Evolutionary conservation across 2,329 filamentous ascomycete genomes (phyloP).

Genomic region (Cladosporium sp.): DNA sequence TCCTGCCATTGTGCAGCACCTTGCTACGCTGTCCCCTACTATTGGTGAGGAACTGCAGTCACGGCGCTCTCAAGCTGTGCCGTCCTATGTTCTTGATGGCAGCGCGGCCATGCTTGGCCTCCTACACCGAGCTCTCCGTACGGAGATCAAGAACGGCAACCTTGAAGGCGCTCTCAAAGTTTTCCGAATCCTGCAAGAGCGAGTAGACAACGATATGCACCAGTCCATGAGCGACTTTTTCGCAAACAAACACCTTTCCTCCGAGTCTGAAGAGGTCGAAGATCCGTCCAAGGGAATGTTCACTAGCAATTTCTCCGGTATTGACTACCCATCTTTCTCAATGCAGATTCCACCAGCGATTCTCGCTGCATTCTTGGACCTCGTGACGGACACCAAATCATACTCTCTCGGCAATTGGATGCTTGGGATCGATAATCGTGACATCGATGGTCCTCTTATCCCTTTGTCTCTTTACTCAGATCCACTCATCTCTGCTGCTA

Average conservation of each 20-base stretch:
- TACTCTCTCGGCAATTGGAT: conserved; percentile 52
- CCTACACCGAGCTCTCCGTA: conserved; percentile 39
- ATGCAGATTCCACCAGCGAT: conserved; percentile 44
- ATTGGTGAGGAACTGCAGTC: conserved; percentile 39
- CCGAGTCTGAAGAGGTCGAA: conserved; percentile 24
- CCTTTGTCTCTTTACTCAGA: conserved; percentile 41
- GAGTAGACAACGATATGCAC: conserved; percentile 42
- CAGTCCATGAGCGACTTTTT: conserved; percentile 42
- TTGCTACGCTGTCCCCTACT: conserved; percentile 35
- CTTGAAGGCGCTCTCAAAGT: conserved; percentile 35
- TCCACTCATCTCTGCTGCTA: conserved; percentile 46
- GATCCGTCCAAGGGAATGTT: conserved; percentile 17
- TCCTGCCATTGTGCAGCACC: conserved; percentile 39
- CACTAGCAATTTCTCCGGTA: conserved; percentile 29
- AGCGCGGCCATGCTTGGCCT: conserved; percentile 40
- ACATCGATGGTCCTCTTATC: conserved; percentile 54
- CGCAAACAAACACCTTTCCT: conserved; percentile 14
- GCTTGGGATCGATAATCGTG: conserved; percentile 48
- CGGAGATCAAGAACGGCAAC: conserved; percentile 37
- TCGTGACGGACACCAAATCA: conserved; percentile 40
- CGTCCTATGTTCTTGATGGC: conserved; percentile 42
- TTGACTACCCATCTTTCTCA: conserved; percentile 44
- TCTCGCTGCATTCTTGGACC: conserved; percentile 41
- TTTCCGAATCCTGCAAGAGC: conserved; percentile 35
- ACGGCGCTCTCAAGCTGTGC: conserved; percentile 31